Base-by-base conservation (phyloP, 345 rosid genomes). In the Syzygium aqueum region DNA sequence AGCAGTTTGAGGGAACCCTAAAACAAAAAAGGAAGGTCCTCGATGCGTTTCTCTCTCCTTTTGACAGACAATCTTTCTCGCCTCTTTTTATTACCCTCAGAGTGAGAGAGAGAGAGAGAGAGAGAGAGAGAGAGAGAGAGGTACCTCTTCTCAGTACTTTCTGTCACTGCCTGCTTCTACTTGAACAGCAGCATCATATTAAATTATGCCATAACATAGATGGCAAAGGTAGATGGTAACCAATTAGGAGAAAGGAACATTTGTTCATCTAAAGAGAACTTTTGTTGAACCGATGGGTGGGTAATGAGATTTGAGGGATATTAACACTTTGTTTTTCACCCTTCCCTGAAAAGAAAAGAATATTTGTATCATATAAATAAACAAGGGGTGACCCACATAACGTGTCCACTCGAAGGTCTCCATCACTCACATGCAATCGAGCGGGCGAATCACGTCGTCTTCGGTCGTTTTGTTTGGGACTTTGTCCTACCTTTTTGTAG, bases 401-500 rank as follows among this genome's bases (percentile, higher is more conserved):
- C 40, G 84, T 52, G 86, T 85, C 89, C 90, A 57, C 82, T 88
- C 86, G 28, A 46, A 54, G 82, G 92, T 91, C 91, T 53, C 87
- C 84, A 89, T 89, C 92, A 53, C 87, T 91, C 93, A 91, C 92
- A 90, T 90, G 92, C 87, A 33, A 88, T 85, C 85, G 37, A 59
- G 57, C 85, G 50, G 52, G 85, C 86, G 54, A 85, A 56, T 89
- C 93, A 90, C 82, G 49, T 73, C 91, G 85, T 86, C 90, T 87
- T 86, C 52, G 78, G 87, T 65, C 53, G 87, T 84, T 61, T 33
- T 61, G 63, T 85, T 53, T 80, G 78, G 73, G 53, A 30, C 63
- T 19, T 85, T 54, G 86, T 86, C 87, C 84, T 80, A 53, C 50
- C 67, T 73, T 86, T 52, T 77, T 86, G 85, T 28, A 84, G 54